These are phyloP conservation scores for Coprinopsis strossmayeri DNA, from an alignment of 768 basidiomycete species.

Conservation along the genomic window DNA sequence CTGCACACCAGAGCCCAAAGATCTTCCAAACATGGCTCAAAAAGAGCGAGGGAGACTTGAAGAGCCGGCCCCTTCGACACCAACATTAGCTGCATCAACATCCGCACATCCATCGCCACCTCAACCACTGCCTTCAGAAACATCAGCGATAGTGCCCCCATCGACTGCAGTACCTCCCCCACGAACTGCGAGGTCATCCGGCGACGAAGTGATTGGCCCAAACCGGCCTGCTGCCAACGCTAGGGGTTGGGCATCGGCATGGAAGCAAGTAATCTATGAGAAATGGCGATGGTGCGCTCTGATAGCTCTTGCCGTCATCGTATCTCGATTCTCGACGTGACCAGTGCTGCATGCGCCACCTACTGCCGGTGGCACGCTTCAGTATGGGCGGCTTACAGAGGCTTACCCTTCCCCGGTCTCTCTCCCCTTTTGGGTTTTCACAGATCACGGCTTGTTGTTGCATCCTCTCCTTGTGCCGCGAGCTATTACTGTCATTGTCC, in stretches of 20 bases:
- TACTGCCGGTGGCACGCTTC: too few relatives aligned
- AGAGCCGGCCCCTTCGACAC: constrained; percentile 11
- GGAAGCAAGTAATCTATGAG: constrained; percentile 68
- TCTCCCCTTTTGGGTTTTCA: too few relatives aligned
- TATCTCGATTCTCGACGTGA: constrained; percentile 71
- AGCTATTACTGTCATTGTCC: too few relatives aligned
- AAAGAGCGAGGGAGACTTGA: constrained; percentile 56
- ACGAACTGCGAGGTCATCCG: constrained; percentile 4
- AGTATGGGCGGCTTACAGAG: too few relatives aligned
- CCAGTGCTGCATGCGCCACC: too few relatives aligned
- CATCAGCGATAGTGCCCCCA: constrained; percentile 2
- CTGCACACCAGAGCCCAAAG: constrained; percentile 53
- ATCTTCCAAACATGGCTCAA: constrained; percentile 93
- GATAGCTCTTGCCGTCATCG: constrained; percentile 69
- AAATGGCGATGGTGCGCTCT: constrained; percentile 83
- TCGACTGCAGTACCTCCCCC: constrained; percentile 8
- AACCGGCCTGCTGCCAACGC: constrained; percentile 22
- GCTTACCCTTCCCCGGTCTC: too few relatives aligned
- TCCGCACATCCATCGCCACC: constrained; percentile 1
- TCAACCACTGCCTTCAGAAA: background rate
- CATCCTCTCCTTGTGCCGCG: too few relatives aligned
- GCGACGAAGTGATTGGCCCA: constrained; percentile 14
- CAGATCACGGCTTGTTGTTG: too few relatives aligned
- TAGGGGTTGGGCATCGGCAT: constrained; percentile 51
- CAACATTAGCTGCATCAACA: constrained; percentile 11